Evolutionary conservation across 148 eudicot species (phyloP), one percentile per base, ranked within the genome.

Genomic region (Cornus controversa): DNA sequence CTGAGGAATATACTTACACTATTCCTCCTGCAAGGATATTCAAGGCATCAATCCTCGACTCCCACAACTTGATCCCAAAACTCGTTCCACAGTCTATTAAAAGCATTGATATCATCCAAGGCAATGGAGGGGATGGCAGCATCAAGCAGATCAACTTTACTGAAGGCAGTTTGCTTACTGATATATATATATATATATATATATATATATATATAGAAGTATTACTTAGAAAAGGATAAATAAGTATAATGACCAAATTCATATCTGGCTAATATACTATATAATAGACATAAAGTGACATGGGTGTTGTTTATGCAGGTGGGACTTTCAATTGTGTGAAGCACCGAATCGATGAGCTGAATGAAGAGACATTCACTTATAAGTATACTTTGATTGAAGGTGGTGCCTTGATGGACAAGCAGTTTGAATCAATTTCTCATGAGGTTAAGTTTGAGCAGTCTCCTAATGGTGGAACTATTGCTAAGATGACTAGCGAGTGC

Each of bases 91-190:
- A 67, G 29, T 58, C 73, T 26, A 34, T 73, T 9, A 74, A 79
- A 60, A 79, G 82, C 60, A 67, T 79, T 23, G 77, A 73, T 25
- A 47, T 79, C 27, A 20, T 79, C 31, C 25, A 73, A 67, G 82
- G 57, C 15, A 50, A 50, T 50, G 57, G 57, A 50, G 57, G 57
- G 2, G 57, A 18, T 1, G 57, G 57, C 23, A 67, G 67, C 31
- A 27, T 79, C 18, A 67, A 67, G 13, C 72, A 79, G 58, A 54
- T 79, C 34, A 73, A 66, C 66, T 79, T 79, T 28, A 66, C 77
- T 27, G 67, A 68, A 67, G 82, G 77, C 34, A 31, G 34, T 31
- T 31, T 31, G 34, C 34, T 31, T 31, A 31, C 34, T 31, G 34
- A 31, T n/a, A n/a, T 31, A 2, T 31, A 31, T 31, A 31, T 31